phyloP scores from a whole-genome alignment of 768 basidiomycete genomes.

The Antrodiella citrinella region DNA sequence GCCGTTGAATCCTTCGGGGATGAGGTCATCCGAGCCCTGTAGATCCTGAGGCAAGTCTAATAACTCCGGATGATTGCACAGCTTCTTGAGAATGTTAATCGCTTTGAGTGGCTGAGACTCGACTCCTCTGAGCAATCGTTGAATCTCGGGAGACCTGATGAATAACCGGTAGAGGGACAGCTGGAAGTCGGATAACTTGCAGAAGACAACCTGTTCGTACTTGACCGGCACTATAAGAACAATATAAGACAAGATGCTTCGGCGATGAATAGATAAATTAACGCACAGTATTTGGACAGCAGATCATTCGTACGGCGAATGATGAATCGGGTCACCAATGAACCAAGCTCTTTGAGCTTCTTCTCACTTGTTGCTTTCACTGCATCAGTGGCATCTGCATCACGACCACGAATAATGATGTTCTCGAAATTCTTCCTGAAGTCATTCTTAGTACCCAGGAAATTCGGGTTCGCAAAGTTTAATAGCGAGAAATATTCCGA shows the following conservation, averaged over 20 bases:
- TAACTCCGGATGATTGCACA: slow-evolving; percentile 93
- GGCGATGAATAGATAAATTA: too few relatives aligned
- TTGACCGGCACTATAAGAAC: slow-evolving; percentile 81
- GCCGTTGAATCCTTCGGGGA: slow-evolving; percentile 76
- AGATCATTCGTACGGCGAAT: slow-evolving; percentile 92
- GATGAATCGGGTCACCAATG: slow-evolving; percentile 86
- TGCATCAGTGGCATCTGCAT: slow-evolving; percentile 74
- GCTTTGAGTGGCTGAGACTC: slow-evolving; percentile 95
- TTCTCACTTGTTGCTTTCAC: slow-evolving; percentile 77
- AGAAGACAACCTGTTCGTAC: slow-evolving; percentile 97
- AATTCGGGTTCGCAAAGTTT: slow-evolving; percentile 89
- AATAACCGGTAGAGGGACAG: slow-evolving; percentile 81
- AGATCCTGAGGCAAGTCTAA: slow-evolving; percentile 81
- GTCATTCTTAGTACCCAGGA: slow-evolving; percentile 79
- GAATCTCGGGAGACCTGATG: slow-evolving; percentile 89
- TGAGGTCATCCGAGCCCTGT: slow-evolving; percentile 68
- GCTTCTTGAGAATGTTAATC: slow-evolving; percentile 89
- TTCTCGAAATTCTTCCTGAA: slow-evolving; percentile 96
- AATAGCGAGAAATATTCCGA: slow-evolving; percentile 92
- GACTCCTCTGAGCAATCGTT: slow-evolving; percentile 76
- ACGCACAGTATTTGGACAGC: slow-evolving; percentile 88
- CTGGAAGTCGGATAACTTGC: slow-evolving; percentile 77
- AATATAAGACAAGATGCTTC: slow-evolving; percentile 10
- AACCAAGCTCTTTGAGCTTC: slow-evolving; percentile 87
- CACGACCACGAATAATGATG: slow-evolving; percentile 82